Evolutionary conservation across 2,329 filamentous ascomycete genomes (phyloP).

Genomic region (Monilinia laxa): DNA sequence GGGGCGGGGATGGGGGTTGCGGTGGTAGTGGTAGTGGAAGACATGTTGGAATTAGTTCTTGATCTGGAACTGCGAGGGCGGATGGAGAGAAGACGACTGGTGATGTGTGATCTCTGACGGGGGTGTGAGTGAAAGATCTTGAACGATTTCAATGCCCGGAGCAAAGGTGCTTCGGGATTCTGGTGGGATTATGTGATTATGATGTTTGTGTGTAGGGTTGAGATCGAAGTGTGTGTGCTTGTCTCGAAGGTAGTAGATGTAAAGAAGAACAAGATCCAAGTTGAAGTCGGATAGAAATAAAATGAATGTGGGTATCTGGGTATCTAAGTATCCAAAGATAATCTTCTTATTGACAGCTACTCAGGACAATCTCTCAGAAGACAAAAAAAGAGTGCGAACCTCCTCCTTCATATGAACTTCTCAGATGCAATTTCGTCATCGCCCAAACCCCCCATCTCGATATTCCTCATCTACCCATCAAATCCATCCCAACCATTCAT

Average conservation of each 20-base stretch:
- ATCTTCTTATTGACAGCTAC: conserved; percentile 10
- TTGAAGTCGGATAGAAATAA: neutral
- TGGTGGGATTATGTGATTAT: conserved; percentile 19
- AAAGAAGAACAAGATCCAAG: neutral
- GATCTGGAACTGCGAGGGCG: neutral
- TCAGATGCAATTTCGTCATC: conserved; percentile 16
- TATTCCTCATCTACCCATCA: neutral
- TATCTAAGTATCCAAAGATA: conserved; percentile 14
- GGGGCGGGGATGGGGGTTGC: conserved; percentile 10
- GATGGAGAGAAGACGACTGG: conserved; percentile 13
- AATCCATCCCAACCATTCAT: conserved; percentile 12
- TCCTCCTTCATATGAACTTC: conserved; percentile 18
- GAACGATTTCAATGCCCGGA: conserved; percentile 13
- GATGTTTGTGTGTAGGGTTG: neutral
- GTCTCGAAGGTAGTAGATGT: neutral
- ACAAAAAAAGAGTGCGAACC: conserved; percentile 19
- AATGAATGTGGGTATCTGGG: conserved; percentile 11
- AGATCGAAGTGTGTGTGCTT: neutral
- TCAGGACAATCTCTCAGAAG: conserved; percentile 3
- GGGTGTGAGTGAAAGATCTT: conserved; percentile 20
- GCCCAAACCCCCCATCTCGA: neutral
- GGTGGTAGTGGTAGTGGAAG: neutral
- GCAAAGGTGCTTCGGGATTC: neutral
- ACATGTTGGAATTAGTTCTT: conserved; percentile 17
- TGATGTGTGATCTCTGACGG: conserved; percentile 18